Evolutionary conservation across 306 rosid species (phyloP), one percentile per base, ranked within the genome.

Genomic region (Phaseolus lunatus): DNA sequence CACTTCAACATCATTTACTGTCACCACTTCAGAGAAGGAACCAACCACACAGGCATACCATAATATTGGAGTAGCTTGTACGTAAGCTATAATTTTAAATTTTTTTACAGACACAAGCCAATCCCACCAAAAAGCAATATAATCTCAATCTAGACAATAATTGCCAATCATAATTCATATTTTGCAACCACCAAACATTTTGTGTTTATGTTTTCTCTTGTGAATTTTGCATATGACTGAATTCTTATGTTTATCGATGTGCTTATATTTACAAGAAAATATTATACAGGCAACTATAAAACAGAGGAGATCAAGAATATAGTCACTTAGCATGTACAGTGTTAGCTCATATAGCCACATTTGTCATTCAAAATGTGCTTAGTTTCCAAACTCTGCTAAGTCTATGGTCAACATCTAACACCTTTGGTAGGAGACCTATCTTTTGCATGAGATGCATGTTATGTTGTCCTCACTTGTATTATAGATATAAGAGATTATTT

Each of bases 371-470:
- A 41, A 22, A 53, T 14, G 73, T 53, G 49, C 22, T 43, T 52
- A 52, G 45, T 20, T 43, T 2, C 24, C 18, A 66, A 33, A 58
- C 39, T 29, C 43, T 20, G 44, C 9, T 63, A 80, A 45, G 58
- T 31, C 29, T 56, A 22, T 58, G 6, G 50, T 75, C 82, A 78
- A 70, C 43, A 70, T 61, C 77, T 22, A 58, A 47, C 76, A 68
- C 64, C 74, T 80, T 13, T 29, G 31, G 67, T 33, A n/a, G 79
- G 62, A 70, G 57, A 43, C 52, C 75, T 68, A 33, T 47, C 56
- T 58, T 47, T 4, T 75, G 80, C 76, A 81, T 81, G 76, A 52
- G 45, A 57, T 45, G 66, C 72, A 45, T 75, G 72, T 49, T 61
- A 27, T 61, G 24, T 50, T 50, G 15, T 58, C 71, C 37, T 68